Conservation (phyloP, 2,329 filamentous ascomycete genomes). For the Moelleriella libera region DNA sequence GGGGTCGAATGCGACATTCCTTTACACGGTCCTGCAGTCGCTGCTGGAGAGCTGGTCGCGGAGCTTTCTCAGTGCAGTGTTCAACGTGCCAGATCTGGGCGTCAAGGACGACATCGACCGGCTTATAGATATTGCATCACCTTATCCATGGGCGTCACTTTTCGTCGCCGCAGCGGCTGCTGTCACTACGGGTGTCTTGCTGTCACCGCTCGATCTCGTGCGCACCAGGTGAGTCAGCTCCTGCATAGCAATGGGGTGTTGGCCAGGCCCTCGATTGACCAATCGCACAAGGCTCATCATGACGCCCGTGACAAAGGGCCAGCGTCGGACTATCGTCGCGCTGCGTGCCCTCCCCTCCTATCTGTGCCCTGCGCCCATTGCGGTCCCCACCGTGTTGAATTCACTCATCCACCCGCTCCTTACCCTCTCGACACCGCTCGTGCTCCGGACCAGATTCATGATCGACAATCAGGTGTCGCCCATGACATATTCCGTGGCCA, state of each 20-base stretch:
- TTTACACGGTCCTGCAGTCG: slow-evolving; percentile 76
- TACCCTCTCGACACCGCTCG: slow-evolving; percentile 67
- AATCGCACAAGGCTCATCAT: slow-evolving; percentile 54
- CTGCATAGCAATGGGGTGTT: not conserved
- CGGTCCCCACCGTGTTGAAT: slow-evolving; percentile 77
- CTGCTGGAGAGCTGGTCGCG: slow-evolving; percentile 86
- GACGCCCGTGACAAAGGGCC: slow-evolving; percentile 60
- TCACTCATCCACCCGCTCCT: slow-evolving; percentile 73
- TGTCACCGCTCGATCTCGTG: slow-evolving; percentile 80
- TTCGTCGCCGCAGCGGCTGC: slow-evolving; percentile 53
- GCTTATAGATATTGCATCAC: slow-evolving; percentile 55
- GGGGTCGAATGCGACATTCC: slow-evolving; percentile 78
- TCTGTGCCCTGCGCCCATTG: slow-evolving; percentile 52
- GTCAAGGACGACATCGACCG: slow-evolving; percentile 66
- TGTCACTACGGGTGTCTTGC: slow-evolving; percentile 60
- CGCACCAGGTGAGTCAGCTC: slow-evolving; percentile 50
- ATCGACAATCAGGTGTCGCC: slow-evolving; percentile 75
- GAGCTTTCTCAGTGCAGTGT: slow-evolving; percentile 75
- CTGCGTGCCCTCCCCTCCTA: slow-evolving; percentile 69
- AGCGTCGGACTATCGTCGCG: slow-evolving; percentile 65
- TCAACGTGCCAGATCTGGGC: slow-evolving; percentile 78
- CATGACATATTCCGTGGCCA: slow-evolving; percentile 65
- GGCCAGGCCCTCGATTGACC: slow-evolving; percentile 7
- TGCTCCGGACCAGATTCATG: slow-evolving; percentile 71
- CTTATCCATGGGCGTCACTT: slow-evolving; percentile 70